Conservation (phyloP, 768 basidiomycete genomes). For the Boletus barrowsii region DNA sequence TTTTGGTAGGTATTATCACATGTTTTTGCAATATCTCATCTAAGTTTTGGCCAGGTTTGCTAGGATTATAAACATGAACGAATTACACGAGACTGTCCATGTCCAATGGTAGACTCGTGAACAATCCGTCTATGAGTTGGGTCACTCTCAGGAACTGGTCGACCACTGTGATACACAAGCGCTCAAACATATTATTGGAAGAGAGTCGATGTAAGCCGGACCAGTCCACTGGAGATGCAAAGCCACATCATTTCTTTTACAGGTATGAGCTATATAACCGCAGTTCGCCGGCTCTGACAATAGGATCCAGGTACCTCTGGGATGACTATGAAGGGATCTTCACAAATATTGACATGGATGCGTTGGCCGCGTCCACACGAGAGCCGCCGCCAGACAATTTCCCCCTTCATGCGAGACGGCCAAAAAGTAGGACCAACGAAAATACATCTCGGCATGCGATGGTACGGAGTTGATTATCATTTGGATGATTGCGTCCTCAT, state of each 20-base stretch:
- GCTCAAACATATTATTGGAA: constrained; percentile 41
- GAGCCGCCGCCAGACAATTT: constrained; percentile 48
- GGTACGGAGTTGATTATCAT: constrained; percentile 52
- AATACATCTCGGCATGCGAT: constrained; percentile 44
- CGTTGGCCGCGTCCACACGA: constrained; percentile 6
- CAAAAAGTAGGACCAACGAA: constrained; percentile 27
- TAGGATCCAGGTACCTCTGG: constrained; percentile 46
- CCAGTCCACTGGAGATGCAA: constrained; percentile 23
- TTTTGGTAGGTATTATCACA: constrained; percentile 51
- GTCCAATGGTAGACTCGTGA: constrained; percentile 77
- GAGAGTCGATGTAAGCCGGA: constrained; percentile 39
- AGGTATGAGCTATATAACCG: constrained; percentile 38
- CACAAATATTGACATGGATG: constrained; percentile 36
- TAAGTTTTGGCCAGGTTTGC: constrained; percentile 54
- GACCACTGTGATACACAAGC: constrained; percentile 48
- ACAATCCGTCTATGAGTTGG: constrained; percentile 64
- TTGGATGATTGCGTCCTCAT: constrained; percentile 59
- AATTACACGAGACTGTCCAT: constrained; percentile 47
- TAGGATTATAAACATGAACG: constrained; percentile 52
- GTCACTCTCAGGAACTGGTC: constrained; percentile 57
- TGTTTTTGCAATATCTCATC: not conserved
- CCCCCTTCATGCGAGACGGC: constrained; percentile 44
- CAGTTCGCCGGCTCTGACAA: not conserved
- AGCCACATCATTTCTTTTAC: constrained; percentile 51
- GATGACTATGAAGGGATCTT: constrained; percentile 45